Percentiles rank a stretch among this genome's conserved stretches.
Evolutionary conservation across 352 stramenopile genomes (phyloP).

Genomic region (Globisporangium rhizosaccharum): DNA sequence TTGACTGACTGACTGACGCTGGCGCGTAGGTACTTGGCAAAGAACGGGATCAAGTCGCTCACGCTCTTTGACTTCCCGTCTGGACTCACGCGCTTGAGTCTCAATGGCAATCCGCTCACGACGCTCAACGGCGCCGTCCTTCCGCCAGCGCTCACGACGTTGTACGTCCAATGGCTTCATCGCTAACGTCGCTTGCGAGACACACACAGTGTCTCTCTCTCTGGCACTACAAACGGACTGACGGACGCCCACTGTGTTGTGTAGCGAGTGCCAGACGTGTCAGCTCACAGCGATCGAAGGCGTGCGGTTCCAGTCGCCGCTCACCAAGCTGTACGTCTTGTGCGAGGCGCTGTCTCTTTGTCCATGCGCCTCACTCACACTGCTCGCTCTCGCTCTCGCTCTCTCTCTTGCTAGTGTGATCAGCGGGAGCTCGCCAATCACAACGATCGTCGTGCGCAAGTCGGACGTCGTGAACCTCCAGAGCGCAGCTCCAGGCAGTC

Average conservation of each 20-base stretch:
- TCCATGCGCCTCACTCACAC: background rate
- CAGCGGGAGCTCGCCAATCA: slow-evolving; percentile 18
- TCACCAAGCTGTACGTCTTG: slow-evolving; percentile 29
- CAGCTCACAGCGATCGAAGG: slow-evolving; percentile 16
- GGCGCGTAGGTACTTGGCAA: slow-evolving; percentile 9
- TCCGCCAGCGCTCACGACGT: slow-evolving; percentile 29
- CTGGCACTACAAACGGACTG: background rate
- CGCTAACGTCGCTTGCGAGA: slow-evolving; percentile 1
- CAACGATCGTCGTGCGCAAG: slow-evolving; percentile 27
- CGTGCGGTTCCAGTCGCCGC: slow-evolving; percentile 22
- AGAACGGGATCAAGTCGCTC: slow-evolving; percentile 11
- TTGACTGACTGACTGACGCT: background rate
- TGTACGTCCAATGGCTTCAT: slow-evolving; percentile 10
- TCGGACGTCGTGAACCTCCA: slow-evolving; percentile 27
- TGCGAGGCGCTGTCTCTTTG: background rate
- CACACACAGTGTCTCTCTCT: background rate
- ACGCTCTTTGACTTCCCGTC: slow-evolving; percentile 16
- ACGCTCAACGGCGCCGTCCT: slow-evolving; percentile 38
- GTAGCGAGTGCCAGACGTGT: slow-evolving; percentile 17
- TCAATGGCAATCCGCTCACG: slow-evolving; percentile 34
- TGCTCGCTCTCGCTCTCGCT: slow-evolving; percentile 1
- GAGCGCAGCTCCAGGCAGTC: background rate
- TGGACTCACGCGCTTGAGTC: slow-evolving; percentile 11
- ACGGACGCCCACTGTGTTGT: background rate
- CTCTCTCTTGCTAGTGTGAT: slow-evolving; percentile 9